Base-by-base conservation (phyloP, 768 basidiomycete species). In the Naganishia vishniacii region DNA sequence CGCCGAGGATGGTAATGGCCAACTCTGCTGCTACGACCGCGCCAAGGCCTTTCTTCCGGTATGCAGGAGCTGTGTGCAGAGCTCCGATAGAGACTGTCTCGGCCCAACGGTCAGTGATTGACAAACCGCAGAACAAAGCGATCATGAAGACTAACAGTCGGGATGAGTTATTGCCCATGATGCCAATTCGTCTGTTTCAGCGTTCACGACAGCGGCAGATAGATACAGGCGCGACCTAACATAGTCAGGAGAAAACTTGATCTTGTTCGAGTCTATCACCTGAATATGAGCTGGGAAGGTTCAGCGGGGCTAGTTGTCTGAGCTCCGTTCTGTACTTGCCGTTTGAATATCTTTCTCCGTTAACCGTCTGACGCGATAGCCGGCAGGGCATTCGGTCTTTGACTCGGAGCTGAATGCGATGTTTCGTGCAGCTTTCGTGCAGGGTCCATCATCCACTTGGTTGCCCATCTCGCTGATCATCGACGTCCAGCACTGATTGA, bases 211-310 rank as follows among this genome's bases (percentile, higher is more conserved):
- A 1, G 53, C 53, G 25, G 40, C 23, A 2, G 53, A 37, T 9
- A 56, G 8, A n/a, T 56, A 56, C 1, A 6, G 11, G 12, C 53
- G 53, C 7, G 53, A 56, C 4, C 53, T 20, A 23, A 56, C 53
- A 20, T 56, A 56, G 8, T 20, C 12, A 2, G 34, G 37, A 34
- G 53, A 23, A 20, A 56, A 56, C 53, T 56, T 56, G 31, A 56
- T 56, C 20, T 37, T 56, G 23, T 56, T 56, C 37, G 53, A 56
- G 13, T 37, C 53, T 3, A 56, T 41, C 4, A 56, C 53, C 53
- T 15, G 53, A 1, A 56, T 37, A 20, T 3, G 3, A 53, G 32
- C 8, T 12, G 25, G 20, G 29, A 31, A 12, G 15, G 9, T 28
- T 8, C 8, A 20, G 34, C 34, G 34, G 7, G 7, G 34, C 15